phyloP scores from a whole-genome alignment of 768 basidiomycete species.

The Naganishia onofrii region DNA sequence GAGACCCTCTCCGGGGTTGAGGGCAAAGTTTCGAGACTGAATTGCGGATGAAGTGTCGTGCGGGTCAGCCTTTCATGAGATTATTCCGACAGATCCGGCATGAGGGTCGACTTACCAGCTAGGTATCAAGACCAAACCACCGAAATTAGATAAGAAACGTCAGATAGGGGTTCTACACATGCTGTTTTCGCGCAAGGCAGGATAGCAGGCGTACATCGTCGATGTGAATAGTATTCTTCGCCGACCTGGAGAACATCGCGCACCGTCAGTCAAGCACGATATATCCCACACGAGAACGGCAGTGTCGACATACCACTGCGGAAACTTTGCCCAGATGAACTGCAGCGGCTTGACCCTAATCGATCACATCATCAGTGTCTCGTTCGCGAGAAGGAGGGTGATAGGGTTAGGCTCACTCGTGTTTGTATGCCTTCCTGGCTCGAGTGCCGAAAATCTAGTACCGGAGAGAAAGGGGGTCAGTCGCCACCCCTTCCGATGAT shows the following conservation, averaged over 20 bases:
- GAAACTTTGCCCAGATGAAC: conserved; percentile 27
- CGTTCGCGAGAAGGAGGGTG: not conserved
- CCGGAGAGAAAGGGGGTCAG: not conserved
- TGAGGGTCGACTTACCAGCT: conserved; percentile 3
- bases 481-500: not conserved
- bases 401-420: conserved; percentile 59
- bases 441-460: conserved; percentile 63
- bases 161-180: too few species aligned
- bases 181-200: too few species aligned
- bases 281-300: too few species aligned
- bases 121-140: conserved; percentile 1
- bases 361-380: not conserved
- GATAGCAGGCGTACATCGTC: conserved; percentile 63
- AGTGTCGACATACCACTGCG: conserved; percentile 15
- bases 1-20: conserved; percentile 78
- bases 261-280: too few species aligned
- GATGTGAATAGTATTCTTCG: conserved; percentile 77
- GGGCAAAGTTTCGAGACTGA: conserved; percentile 71
- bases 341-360: conserved; percentile 47
- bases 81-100: too few species aligned
- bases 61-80: too few species aligned
- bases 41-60: too few species aligned
- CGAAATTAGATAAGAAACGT: too few species aligned
- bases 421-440: conserved; percentile 71
- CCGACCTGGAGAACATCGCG: conserved; percentile 56